phyloP scores from a whole-genome alignment of 352 stramenopile genomes.

The Halophytophthora batemanensis region DNA sequence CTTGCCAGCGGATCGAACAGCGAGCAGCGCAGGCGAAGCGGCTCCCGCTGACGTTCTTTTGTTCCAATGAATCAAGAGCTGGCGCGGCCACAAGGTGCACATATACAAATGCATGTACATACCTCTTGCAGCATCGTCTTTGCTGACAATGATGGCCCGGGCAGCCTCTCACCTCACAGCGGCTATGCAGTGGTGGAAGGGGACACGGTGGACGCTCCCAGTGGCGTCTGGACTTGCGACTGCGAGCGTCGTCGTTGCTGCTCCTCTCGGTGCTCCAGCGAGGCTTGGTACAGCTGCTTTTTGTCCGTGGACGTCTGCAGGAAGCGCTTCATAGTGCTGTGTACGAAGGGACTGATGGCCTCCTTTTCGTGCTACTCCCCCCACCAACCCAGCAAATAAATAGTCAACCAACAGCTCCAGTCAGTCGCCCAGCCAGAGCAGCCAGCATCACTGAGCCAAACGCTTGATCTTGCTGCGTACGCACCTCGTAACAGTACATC shows the following conservation, averaged over 20 bases:
- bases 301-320: conserved; percentile 70
- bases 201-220: neutral
- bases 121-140: too few relatives aligned
- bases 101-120: too few relatives aligned
- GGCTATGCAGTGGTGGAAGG: conserved; percentile 6
- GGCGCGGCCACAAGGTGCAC: too few relatives aligned
- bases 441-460: neutral
- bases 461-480: neutral
- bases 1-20: too few relatives aligned
- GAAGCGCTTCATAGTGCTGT: conserved; percentile 74
- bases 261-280: conserved; percentile 21
- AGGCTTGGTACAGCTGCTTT: conserved; percentile 55
- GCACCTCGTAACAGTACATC: conserved; percentile 85
- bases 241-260: conserved; percentile 24
- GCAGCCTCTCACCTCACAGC: too few relatives aligned
- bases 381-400: conserved; percentile 6
- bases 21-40: too few relatives aligned
- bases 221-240: conserved; percentile 7
- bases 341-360: conserved; percentile 60
- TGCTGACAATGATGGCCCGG: too few relatives aligned
- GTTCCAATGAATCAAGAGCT: too few relatives aligned
- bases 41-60: too few relatives aligned
- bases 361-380: conserved; percentile 54
- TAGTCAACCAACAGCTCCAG: neutral
- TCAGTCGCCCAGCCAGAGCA: neutral